These are phyloP conservation scores for Nicotiana noctiflora DNA, from an alignment of 257 asterid genomes.

Conservation along the genomic window DNA sequence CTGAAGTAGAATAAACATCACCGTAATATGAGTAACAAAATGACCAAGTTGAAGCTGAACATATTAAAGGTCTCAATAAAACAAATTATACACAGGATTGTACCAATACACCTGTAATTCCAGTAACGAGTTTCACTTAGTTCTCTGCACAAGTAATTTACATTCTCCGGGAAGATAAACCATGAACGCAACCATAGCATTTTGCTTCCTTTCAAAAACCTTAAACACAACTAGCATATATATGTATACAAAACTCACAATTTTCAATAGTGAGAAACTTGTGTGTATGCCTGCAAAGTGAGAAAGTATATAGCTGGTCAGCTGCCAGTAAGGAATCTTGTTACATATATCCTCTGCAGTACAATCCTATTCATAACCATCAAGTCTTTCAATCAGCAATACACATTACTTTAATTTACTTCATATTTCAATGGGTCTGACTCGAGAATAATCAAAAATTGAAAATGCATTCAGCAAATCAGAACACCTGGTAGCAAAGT, in stretches of 20 bases:
- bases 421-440: not conserved
- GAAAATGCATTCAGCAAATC: not conserved
- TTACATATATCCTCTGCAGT: not conserved
- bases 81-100: not conserved
- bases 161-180: not conserved
- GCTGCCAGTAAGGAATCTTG: not conserved
- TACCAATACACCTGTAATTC: not conserved
- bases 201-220: not conserved
- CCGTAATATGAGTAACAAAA: not conserved
- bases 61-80: not conserved
- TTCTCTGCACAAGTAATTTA: not conserved
- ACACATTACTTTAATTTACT: not conserved
- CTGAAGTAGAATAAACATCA: not conserved
- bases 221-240: constrained; percentile 25
- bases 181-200: not conserved
- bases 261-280: not conserved
- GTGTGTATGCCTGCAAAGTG: not conserved
- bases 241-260: not conserved
- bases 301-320: not conserved
- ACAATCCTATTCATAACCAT: not conserved
- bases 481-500: not conserved
- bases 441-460: not conserved
- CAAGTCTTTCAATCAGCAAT: not conserved
- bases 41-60: not conserved
- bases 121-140: not conserved